Evolutionary conservation across 2,329 filamentous ascomycete species (phyloP), one percentile per base, ranked within the genome.

Genomic region (Aspergillus sp.): DNA sequence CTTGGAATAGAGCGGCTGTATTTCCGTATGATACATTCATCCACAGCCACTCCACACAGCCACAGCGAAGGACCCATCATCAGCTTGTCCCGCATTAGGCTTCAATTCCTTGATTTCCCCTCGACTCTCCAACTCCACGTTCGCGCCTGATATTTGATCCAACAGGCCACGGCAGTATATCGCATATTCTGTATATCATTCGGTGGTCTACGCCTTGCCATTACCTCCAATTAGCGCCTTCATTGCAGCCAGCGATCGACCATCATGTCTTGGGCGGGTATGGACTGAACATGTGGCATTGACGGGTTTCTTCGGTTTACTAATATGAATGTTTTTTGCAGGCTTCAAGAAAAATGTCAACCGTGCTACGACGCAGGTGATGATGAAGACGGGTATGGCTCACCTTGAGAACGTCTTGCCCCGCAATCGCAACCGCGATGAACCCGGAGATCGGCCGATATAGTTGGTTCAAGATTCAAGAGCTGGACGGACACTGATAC

Each of bases 351-450:
- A 96, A 80, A 96, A 96, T 88, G 93, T 98, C 83, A 94, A 95
- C 84, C 92, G 95, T 83, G 94, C 94, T 73, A 97, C 94, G 80
- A 99, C 96, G 82, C 93, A 97, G 89, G 94, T 98, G 66, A 97
- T 99, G 92, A 98, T 99, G 94, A 99, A 99, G 86, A 96, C 93
- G 61, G 92, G 89, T 91, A 78, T 67, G 84, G 72, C 45, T 41
- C 34, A 49, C 54, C 67, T 62, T 64, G 59, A 38, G 23, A 63
- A 66, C 66, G 66, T 11, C 50, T 64, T 65, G 53, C 59, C 63
- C 61, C 52, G 61, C 66, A 59, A 49, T 57, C 46, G 45, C 54
- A 47, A 52, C 53, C 45, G 53, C 47, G 43, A 51, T 55, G 47
- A 47, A 53, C 19, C 54, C 51, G 31, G 47, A 49, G 54, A 51